Percentiles rank a stretch among this genome's conserved stretches.
Evolutionary conservation across 2,329 filamentous ascomycete species (phyloP).

Genomic region (Tolypocladium tropicale): DNA sequence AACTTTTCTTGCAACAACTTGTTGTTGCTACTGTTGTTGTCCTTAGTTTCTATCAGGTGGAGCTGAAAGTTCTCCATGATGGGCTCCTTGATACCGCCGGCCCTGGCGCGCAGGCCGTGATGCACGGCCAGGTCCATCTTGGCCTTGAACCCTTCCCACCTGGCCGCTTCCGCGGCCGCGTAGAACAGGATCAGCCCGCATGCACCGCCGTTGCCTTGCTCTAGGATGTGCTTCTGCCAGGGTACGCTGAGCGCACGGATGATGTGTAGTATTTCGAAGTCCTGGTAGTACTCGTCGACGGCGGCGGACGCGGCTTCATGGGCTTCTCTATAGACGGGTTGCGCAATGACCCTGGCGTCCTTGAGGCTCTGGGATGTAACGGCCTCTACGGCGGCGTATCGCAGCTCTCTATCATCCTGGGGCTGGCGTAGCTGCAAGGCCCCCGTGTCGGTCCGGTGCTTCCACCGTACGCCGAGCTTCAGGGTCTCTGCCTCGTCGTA

Average conservation of each 20-base stretch:
- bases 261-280: background rate
- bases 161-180: background rate
- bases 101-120: background rate
- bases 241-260: background rate
- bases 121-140: background rate
- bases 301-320: background rate
- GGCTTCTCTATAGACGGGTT: background rate
- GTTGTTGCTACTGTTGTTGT: background rate
- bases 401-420: background rate
- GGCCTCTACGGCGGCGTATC: background rate
- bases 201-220: background rate
- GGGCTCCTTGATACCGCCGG: background rate
- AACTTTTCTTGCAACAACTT: background rate
- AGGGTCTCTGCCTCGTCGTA: background rate
- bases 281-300: background rate
- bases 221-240: background rate
- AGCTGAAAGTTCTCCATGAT: background rate
- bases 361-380: background rate
- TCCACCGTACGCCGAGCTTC: background rate
- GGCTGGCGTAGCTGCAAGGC: background rate
- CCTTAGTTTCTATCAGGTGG: background rate
- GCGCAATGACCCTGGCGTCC: background rate
- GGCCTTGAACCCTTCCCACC: background rate
- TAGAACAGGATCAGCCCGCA: background rate
- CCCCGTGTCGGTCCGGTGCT: background rate